phyloP scores from a whole-genome alignment of 352 stramenopile species.

The Blastocystis sp. region DNA sequence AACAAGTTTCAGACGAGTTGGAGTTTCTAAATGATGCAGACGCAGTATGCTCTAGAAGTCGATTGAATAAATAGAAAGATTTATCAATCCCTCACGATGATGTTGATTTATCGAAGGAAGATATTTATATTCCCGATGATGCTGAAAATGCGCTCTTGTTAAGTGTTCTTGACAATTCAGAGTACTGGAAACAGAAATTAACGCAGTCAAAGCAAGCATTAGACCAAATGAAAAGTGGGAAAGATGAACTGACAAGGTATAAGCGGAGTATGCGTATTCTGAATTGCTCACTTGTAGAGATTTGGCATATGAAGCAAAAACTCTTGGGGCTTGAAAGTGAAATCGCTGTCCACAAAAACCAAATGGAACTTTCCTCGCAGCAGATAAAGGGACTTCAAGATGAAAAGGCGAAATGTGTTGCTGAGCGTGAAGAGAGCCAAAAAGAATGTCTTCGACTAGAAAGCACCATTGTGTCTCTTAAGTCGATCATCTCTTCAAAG shows the following conservation, averaged over 20 bases:
- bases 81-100: not conserved
- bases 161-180: not conserved
- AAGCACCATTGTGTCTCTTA: not conserved
- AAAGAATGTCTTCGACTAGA: not conserved
- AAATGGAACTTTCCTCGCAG: not conserved
- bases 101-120: not conserved
- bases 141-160: not conserved
- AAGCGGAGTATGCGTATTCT: not conserved
- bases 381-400: not conserved
- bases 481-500: constrained; percentile 30
- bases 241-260: not conserved
- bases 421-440: not conserved
- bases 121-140: constrained; percentile 39
- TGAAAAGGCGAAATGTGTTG: not conserved
- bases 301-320: constrained; percentile 50
- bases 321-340: constrained; percentile 20
- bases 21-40: not conserved
- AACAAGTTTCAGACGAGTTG: not conserved
- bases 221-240: not conserved
- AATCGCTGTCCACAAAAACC: constrained; percentile 22
- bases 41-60: not conserved
- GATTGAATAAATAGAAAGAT: not conserved
- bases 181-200: constrained; percentile 41
- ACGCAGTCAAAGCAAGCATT: not conserved
- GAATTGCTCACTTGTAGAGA: not conserved